Evolutionary conservation across 2,329 filamentous ascomycete species (phyloP).

Genomic region (Geosmithia flava): DNA sequence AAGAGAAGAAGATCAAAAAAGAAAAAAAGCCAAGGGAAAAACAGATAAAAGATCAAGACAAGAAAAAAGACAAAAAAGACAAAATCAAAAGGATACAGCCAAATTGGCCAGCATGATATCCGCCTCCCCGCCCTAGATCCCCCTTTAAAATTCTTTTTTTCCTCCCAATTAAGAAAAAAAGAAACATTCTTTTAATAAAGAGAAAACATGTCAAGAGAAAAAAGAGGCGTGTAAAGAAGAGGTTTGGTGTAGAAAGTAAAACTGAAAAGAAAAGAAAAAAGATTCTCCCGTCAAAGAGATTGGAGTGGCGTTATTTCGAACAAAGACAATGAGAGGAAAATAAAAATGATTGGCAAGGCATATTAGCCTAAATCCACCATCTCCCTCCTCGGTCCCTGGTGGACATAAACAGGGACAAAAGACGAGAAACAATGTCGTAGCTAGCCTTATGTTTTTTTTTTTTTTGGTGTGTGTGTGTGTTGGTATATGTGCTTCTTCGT

Average conservation of each 20-base stretch:
- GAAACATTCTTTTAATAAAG: background rate
- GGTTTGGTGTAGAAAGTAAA: background rate
- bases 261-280: too few relatives aligned
- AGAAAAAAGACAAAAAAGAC: background rate
- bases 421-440: too few relatives aligned
- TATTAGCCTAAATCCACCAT: too few relatives aligned
- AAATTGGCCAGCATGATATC: background rate
- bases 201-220: background rate
- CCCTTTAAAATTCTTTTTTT: background rate
- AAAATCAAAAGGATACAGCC: slow-evolving; percentile 2
- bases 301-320: too few relatives aligned
- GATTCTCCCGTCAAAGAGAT: too few relatives aligned
- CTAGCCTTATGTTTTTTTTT: background rate
- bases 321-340: background rate
- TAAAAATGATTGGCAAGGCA: background rate
- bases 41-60: background rate
- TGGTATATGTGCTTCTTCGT: too few relatives aligned
- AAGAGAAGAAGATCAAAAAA: background rate
- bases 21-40: background rate
- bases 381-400: too few relatives aligned
- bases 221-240: background rate
- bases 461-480: too few relatives aligned
- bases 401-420: background rate
- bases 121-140: background rate
- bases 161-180: background rate